Base-by-base conservation (phyloP, 495 filamentous ascomycete species). In the Daldinia vernicosa region DNA sequence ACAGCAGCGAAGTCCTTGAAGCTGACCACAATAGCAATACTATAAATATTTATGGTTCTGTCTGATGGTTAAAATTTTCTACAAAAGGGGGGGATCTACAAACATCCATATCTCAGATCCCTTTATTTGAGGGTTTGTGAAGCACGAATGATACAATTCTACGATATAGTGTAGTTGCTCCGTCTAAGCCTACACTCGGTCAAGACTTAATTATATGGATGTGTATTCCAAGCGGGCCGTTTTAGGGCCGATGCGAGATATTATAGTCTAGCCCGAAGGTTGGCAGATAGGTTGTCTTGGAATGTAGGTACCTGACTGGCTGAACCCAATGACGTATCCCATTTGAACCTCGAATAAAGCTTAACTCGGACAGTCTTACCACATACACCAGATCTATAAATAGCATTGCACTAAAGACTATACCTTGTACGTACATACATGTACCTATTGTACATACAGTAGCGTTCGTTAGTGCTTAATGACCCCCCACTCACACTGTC, bases 331-430 rank as follows among this genome's bases (percentile, higher is more conserved):
- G 19, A 43, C 6, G 28, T 19, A 40, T n/a, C 4, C 12, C 33
- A 1, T 35, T 35, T 35, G 12, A 35, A 35, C 28, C 28, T 14
- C 19, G 43, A 47, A 12, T 24, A 11, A 47, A 47, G 39, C n/a
- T 40, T 40, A 40, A 51, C 47, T 51, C 19, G 47, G 22, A 28
- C 5, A 15, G 24, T 28, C 51, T 28, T 30, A 53, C 27, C 43
- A 47, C 43, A 47, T 47, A 22, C 9, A 24, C 54, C 11, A 67
- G 33, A 66, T 63, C 69, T 71, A 71, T 71, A 63, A 67, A 71
- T 71, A 71, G 69, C 8, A 47, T 12, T 47, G 3, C 3, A 45
- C 40, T 45, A 22, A 45, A 45, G 40, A 45, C 15, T 24, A 47
- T 3, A 47, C 17, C 43, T 22, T 47, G 43, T 47, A 19, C 17